Evolutionary conservation across 345 rosid species (phyloP), one percentile per base, ranked within the genome.

Genomic region (Firmiana major): DNA sequence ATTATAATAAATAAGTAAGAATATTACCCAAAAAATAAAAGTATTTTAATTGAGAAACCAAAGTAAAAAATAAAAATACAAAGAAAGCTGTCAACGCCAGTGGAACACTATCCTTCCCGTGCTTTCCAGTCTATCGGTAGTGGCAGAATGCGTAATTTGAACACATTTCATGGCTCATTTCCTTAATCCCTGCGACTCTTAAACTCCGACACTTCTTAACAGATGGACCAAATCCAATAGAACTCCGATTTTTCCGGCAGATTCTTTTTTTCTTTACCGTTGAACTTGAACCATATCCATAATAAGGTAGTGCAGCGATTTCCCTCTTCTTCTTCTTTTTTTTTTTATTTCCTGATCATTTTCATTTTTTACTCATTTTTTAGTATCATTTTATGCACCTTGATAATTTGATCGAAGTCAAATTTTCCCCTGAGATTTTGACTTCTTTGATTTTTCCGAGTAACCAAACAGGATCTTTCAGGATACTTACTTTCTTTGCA

Each of bases 401-500:
- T 28, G 13, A 31, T 49, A 12, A 26, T 70, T 49, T 28, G 60
- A n/a, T 8, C 26, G 11, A n/a, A 55, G 21, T n/a, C 45, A 19
- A 26, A 71, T 12, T 49, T 49, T 71, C 40, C 74, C 5, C 5
- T 26, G 10, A 71, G 60, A 31, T 71, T 71, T 71, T 10, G 45
- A 4, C 45, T 4, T 71, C 45, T 51, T 51, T 31, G 17, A 49
- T 6, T 71, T 67, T 71, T 71, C 74, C 15, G 28, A 71, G 45
- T 16, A 31, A 51, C 74, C 74, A 71, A 71, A 71, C 74, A 71
- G 28, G 45, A 31, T 49, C 74, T 34, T 51, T 71, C 26, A 28
- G 45, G 21, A 31, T 28, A 31, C 51, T 48, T 48, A 38, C 42
- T 26, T 69, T 48, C n/a, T 48, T 70, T 7, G 9, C 28, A 17